Base-by-base conservation (phyloP, 805 yeast species). In the Candida corydali region DNA sequence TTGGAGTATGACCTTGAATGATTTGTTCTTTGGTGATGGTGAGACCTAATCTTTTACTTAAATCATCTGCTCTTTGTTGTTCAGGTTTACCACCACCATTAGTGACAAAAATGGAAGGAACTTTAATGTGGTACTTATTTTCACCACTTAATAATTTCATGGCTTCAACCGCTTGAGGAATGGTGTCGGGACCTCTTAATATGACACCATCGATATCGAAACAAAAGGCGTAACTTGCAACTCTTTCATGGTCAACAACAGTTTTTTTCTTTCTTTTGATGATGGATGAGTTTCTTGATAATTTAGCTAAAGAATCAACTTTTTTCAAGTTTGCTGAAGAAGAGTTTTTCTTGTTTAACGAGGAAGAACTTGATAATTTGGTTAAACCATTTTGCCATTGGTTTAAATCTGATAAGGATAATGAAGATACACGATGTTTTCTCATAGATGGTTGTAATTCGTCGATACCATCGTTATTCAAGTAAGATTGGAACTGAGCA, bases 31-130 rank as follows among this genome's bases (percentile, higher is more conserved):
- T 78, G 9, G 81, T 74, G 41, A 87, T 76, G 26, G 73, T 73
- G 26, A 76, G 61, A 15, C 70, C 75, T 44, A 87, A 69, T 45
- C 86, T 65, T 39, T 71, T 68, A 29, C 80, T 67, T 51, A 87
- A 69, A 46, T 86, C 93, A 38, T 71, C 73, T 33, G 91, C 83
- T 48, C 96, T 70, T 8, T 75, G 80, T 38, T 65, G 55, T 57
- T 87, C 96, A 7, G 86, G 82, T 52, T 83, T 77, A 34, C 96
- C 96, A 47, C 96, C 95, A 48, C 96, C 96, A 57, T 87, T 87
- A 41, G 96, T 87, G 44, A 87, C 88, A 54, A 82, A 81, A 40
- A 84, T 81, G 54, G 83, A 85, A 6, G 95, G 95, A 12, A 84
- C 88, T 44, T 73, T 78, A 50, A 87, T 81, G 50, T 82, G 76